A percentile compares a stretch with the other conserved stretches of the same genome.
Conservation (phyloP, 345 rosid species). For the Gynandropsis gynandra region DNA sequence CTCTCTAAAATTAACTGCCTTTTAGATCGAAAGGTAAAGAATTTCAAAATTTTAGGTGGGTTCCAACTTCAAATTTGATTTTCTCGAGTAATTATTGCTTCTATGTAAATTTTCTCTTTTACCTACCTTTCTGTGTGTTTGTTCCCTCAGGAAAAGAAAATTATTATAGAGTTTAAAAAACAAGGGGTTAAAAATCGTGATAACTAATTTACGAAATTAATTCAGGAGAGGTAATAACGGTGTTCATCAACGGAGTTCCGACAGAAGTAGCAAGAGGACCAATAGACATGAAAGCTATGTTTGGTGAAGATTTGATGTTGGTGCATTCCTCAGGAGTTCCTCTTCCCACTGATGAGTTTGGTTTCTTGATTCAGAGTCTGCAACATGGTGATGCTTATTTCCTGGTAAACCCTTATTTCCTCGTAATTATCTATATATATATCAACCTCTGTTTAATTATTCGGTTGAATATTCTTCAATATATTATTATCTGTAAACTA, state of each 20-base stretch:
- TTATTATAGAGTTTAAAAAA: no score
- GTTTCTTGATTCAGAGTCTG: conserved; percentile 62
- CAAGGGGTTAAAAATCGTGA: no score
- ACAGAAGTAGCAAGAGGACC: conserved; percentile 78
- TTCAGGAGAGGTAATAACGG: conserved; percentile 52
- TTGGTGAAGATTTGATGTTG: conserved; percentile 65
- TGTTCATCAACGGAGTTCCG: conserved; percentile 74
- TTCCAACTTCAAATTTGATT: conserved; percentile 10
- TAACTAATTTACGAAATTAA: no score
- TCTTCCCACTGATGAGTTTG: conserved; percentile 68
- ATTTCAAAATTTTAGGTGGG: conserved; percentile 21
- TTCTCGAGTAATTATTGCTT: conserved; percentile 2
- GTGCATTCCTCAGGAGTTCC: conserved; percentile 77
- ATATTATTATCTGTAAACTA: no score
- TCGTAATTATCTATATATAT: neutral
- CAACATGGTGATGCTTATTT: conserved; percentile 42
- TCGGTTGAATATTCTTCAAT: no score
- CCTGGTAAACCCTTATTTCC: conserved; percentile 46
- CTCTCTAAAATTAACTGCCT: conserved; percentile 14
- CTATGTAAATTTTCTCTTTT: neutral
- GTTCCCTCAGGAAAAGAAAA: no score
- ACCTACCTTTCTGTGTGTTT: no score
- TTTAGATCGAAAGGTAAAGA: neutral
- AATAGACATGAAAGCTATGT: conserved; percentile 63
- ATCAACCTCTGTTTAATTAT: conserved; percentile 3